Base-by-base conservation (phyloP, 306 rosid genomes). In the Parietaria judaica region DNA sequence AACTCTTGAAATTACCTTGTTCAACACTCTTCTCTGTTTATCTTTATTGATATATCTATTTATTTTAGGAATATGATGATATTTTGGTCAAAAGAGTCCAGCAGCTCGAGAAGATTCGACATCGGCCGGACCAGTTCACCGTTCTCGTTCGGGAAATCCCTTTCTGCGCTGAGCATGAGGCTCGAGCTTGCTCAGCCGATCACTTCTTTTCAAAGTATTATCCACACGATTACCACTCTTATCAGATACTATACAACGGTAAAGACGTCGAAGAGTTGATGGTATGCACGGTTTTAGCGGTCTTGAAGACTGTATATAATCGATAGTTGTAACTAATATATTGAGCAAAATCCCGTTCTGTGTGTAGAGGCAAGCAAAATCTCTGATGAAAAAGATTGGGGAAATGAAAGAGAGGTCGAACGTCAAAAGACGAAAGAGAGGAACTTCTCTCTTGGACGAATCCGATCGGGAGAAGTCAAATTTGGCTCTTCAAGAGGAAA, bases 131-230 rank as follows among this genome's bases (percentile, higher is more conserved):
- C 69, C 98, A 74, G 64, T 91, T 83, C 72, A 88, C 95, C 34
- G 70, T 88, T 55, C 54, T 85, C 36, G 95, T 83, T 77, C 86
- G 86, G 16, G 90, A 84, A 77, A 78, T 91, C 82, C 98, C 96
- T 15, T 51, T 81, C 43, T 88, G 98, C 77, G 43, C 3, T n/a
- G 74, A 88, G 66, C 90, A 88, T 75, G 78, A 76, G 74, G 81
- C 83, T 48, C 80, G 13, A 0, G 86, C 81, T 50, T 85, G 96
- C 69, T 80, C 53, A 63, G 82, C 83, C 58, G 83, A 86, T 54
- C 89, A 88, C 71, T 88, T 85, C 74, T 88, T 91, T 83, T 75
- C 89, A 15, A 88, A 75, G 55, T 77, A 83, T 63, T 71, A 88
- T 66, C 94, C 96, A 0, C 60, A 66, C 58, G 71, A 81, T 61